These are phyloP conservation scores for Botryotinia convoluta DNA, from an alignment of 2,329 filamentous ascomycete species.

Conservation along the genomic window DNA sequence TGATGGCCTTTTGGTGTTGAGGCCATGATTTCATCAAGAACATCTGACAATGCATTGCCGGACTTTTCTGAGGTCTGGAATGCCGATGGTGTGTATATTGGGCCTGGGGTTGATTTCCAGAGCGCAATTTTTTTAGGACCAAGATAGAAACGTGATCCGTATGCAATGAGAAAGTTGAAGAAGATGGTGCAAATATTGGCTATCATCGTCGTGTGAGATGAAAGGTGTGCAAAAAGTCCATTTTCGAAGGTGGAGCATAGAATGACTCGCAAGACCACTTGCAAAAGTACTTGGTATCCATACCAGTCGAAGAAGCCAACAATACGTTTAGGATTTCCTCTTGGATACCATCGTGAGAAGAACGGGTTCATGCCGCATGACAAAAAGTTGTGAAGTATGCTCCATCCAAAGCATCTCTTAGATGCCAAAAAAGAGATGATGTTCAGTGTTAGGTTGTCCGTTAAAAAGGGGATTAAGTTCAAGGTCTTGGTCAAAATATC, in stretches of 20 bases:
- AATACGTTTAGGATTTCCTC: slow-evolving; percentile 54
- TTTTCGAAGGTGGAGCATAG: slow-evolving; percentile 40
- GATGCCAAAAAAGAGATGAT: slow-evolving; percentile 17
- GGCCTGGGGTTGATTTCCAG: slow-evolving; percentile 42
- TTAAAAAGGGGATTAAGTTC: background rate
- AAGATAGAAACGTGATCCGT: slow-evolving; percentile 24
- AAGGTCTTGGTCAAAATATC: background rate
- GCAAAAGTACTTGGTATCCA: slow-evolving; percentile 57
- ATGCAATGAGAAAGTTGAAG: slow-evolving; percentile 40
- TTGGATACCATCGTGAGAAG: slow-evolving; percentile 47
- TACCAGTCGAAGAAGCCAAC: slow-evolving; percentile 64
- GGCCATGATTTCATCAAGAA: slow-evolving; percentile 22
- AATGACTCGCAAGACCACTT: slow-evolving; percentile 51
- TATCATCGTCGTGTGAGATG: slow-evolving; percentile 23
- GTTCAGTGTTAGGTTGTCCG: background rate
- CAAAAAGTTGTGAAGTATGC: slow-evolving; percentile 49
- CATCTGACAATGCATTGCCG: slow-evolving; percentile 46
- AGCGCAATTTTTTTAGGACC: slow-evolving; percentile 47
- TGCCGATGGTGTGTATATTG: slow-evolving; percentile 29
- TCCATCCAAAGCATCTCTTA: slow-evolving; percentile 40
- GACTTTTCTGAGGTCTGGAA: slow-evolving; percentile 34
- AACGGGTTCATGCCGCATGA: slow-evolving; percentile 69
- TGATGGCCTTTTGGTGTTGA: background rate
- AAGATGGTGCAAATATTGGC: slow-evolving; percentile 55
- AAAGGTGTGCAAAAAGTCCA: slow-evolving; percentile 26